Evolutionary conservation across 495 filamentous ascomycete genomes (phyloP).

Genomic region (Aspergillus incahuasiensis): DNA sequence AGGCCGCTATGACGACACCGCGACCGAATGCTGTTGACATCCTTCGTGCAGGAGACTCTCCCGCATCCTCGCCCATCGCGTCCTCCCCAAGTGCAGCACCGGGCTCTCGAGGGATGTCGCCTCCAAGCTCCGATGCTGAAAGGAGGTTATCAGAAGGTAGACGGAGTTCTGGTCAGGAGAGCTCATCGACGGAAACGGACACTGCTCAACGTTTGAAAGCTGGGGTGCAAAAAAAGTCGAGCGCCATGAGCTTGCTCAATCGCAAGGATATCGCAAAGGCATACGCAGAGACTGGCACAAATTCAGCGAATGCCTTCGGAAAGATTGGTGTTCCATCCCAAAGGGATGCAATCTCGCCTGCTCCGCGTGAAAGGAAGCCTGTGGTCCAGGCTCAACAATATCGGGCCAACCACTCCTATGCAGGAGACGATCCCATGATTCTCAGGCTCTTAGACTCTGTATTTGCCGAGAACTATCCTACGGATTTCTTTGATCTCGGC

Average conservation of each 20-base stretch:
- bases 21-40: slow-evolving; percentile 22
- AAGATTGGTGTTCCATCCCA: slow-evolving; percentile 68
- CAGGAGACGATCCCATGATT: slow-evolving; percentile 84
- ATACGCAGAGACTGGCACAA: slow-evolving; percentile 76
- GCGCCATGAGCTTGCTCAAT: slow-evolving; percentile 78
- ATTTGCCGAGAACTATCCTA: slow-evolving; percentile 86
- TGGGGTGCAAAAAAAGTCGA: slow-evolving; percentile 58
- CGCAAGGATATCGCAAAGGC: slow-evolving; percentile 76
- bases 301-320: slow-evolving; percentile 78
- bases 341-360: slow-evolving; percentile 29
- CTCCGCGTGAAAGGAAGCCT: slow-evolving; percentile 27
- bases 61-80: slow-evolving; percentile 30
- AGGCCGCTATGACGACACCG: slow-evolving; percentile 12
- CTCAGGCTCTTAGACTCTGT: slow-evolving; percentile 81
- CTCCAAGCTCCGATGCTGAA: slow-evolving; percentile 34
- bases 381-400: slow-evolving; percentile 28
- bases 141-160: slow-evolving; percentile 19
- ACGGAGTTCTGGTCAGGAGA: slow-evolving; percentile 31
- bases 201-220: slow-evolving; percentile 24
- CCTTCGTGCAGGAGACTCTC: slow-evolving; percentile 26
- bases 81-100: slow-evolving; percentile 39
- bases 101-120: slow-evolving; percentile 37
- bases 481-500: slow-evolving; percentile 65
- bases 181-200: slow-evolving; percentile 36
- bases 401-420: slow-evolving; percentile 63